Conservation (phyloP, 352 stramenopile species). For the Elongisporangium senticosum region DNA sequence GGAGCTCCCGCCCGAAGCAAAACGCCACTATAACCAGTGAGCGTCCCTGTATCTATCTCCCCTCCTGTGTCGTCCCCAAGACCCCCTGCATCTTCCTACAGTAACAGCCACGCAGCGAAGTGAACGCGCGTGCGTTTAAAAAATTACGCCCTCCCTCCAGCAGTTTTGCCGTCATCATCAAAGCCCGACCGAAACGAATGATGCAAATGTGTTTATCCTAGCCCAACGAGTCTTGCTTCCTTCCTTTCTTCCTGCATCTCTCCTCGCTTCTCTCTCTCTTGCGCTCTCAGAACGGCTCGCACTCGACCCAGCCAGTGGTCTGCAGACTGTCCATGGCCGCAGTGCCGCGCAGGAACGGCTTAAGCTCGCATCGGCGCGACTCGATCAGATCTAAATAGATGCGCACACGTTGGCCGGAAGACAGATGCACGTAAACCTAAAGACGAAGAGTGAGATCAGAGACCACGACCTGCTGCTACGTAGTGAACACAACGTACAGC, state of each 20-base stretch:
- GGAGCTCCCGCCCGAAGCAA: conserved; percentile 6
- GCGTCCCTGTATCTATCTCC: background rate
- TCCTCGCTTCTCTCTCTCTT: background rate
- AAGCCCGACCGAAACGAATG: background rate
- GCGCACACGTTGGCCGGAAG: conserved; percentile 56
- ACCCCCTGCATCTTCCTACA: background rate
- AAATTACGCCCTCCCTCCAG: background rate
- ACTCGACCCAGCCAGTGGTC: conserved; percentile 55
- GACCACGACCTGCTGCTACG: background rate
- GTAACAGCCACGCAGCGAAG: background rate
- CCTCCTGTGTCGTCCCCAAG: background rate
- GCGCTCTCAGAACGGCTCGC: conserved; percentile 42
- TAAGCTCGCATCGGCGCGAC: conserved; percentile 52
- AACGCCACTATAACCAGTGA: background rate
- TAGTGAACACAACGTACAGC: conserved; percentile 22
- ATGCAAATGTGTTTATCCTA: background rate
- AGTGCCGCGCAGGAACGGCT: conserved; percentile 51
- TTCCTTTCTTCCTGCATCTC: no score
- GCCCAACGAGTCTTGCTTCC: background rate
- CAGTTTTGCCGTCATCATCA: background rate
- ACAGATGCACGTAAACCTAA: conserved; percentile 58
- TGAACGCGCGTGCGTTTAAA: background rate
- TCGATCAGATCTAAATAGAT: conserved; percentile 54
- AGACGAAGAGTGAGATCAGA: background rate
- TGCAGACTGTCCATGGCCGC: conserved; percentile 39